A percentile compares a stretch with the other conserved stretches of the same genome.
phyloP scores from a whole-genome alignment of 345 rosid genomes.

The Stellera chamaejasme region DNA sequence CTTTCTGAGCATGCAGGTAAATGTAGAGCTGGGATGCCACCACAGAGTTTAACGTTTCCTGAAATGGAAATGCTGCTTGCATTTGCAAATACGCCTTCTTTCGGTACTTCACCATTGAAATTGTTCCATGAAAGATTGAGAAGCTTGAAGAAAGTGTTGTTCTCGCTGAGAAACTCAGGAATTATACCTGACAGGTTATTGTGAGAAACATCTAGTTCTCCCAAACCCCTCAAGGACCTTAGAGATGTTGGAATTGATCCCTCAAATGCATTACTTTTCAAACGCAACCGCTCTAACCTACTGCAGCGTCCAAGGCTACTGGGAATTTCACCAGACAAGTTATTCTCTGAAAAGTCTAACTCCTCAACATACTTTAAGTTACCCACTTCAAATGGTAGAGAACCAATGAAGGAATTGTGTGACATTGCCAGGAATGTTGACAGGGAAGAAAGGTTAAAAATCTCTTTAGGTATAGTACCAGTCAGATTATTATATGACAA shows the following conservation, averaged over 20 bases:
- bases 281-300: constrained; percentile 5
- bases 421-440: constrained; percentile 23
- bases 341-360: constrained; percentile 4
- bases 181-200: neutral
- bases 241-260: constrained; percentile 8
- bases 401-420: constrained; percentile 21
- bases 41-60: constrained; percentile 3
- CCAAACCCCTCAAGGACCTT: neutral
- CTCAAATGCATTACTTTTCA: constrained; percentile 16
- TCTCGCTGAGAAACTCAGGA: neutral
- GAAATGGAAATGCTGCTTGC: neutral
- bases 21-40: neutral
- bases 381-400: constrained; percentile 13
- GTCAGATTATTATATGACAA: constrained; percentile 23
- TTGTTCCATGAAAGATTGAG: constrained; percentile 4
- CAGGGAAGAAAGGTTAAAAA: constrained; percentile 22
- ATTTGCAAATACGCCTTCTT: neutral
- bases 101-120: neutral
- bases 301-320: constrained; percentile 9
- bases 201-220: constrained; percentile 2
- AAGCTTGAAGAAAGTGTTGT: neutral
- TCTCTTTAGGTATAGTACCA: constrained; percentile 29
- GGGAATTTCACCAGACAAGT: constrained; percentile 15
- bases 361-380: neutral
- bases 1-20: neutral